A percentile compares a stretch with the other conserved stretches of the same genome.
phyloP scores from a whole-genome alignment of 2,329 filamentous ascomycete species.

The Aspergillus terreus region DNA sequence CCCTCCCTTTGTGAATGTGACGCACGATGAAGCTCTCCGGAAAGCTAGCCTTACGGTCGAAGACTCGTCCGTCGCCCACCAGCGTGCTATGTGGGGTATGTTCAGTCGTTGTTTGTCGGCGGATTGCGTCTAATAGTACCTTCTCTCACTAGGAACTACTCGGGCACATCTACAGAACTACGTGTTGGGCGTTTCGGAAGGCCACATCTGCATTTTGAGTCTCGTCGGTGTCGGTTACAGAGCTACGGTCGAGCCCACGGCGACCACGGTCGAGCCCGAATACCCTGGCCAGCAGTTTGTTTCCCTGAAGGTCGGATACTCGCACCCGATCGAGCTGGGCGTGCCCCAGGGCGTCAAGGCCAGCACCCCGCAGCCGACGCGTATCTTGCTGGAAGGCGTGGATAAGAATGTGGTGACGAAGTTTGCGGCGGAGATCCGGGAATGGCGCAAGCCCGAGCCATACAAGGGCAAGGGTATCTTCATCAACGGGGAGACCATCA shows the following conservation, averaged over 20 bases:
- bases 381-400: slow-evolving; percentile 82
- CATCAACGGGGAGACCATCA: slow-evolving; percentile 95
- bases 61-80: slow-evolving; percentile 65
- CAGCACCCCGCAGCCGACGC: slow-evolving; percentile 83
- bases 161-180: slow-evolving; percentile 88
- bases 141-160: slow-evolving; percentile 63
- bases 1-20: slow-evolving; percentile 72
- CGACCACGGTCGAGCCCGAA: slow-evolving; percentile 60
- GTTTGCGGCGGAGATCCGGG: slow-evolving; percentile 83
- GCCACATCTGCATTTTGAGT: slow-evolving; percentile 87
- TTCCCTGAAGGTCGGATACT: slow-evolving; percentile 91
- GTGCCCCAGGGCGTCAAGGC: slow-evolving; percentile 81
- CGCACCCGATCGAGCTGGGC: slow-evolving; percentile 87
- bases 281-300: slow-evolving; percentile 86
- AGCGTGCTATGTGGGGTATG: slow-evolving; percentile 93
- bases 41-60: slow-evolving; percentile 67
- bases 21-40: slow-evolving; percentile 60
- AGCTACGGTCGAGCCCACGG: slow-evolving; percentile 75
- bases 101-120: background rate
- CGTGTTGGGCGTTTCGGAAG: slow-evolving; percentile 91
- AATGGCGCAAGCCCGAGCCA: slow-evolving; percentile 88
- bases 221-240: slow-evolving; percentile 95
- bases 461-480: slow-evolving; percentile 99
- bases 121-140: slow-evolving; percentile 16
- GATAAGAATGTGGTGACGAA: slow-evolving; percentile 84